A percentile compares a stretch with the other conserved stretches of the same genome.
Evolutionary conservation across 306 rosid species (phyloP).

Genomic region (Chamaecrista fasciculata): DNA sequence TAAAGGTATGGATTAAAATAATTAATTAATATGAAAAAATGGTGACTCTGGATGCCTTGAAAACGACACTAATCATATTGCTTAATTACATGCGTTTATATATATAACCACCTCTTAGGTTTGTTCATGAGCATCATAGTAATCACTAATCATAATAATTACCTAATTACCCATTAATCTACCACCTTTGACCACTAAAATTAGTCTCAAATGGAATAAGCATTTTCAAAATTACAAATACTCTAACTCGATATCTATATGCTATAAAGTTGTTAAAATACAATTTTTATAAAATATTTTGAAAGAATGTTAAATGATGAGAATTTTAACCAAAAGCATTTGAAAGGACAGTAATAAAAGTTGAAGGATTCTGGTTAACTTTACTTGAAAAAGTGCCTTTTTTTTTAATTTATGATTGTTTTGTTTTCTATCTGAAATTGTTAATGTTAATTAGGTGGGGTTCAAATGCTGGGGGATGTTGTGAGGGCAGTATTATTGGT

Average conservation of each 20-base stretch:
- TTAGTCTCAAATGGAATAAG: not conserved
- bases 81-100: not conserved
- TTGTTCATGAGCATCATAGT: not conserved
- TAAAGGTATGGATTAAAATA: not conserved
- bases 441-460: slow-evolving; percentile 1
- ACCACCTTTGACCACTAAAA: not conserved
- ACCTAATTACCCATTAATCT: not conserved
- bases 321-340: too few species aligned
- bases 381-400: not conserved
- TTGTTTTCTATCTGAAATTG: not conserved
- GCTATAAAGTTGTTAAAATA: too few species aligned
- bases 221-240: not conserved
- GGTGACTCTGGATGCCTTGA: slow-evolving; percentile 2
- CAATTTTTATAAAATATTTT: too few species aligned
- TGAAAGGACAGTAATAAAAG: not conserved
- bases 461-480: not conserved
- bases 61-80: not conserved
- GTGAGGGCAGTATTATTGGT: not conserved
- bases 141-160: too few species aligned
- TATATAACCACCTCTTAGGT: not conserved
- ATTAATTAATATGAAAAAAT: not conserved
- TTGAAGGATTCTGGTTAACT: not conserved
- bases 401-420: too few species aligned
- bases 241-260: too few species aligned
- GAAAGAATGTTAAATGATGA: too few species aligned